These are phyloP conservation scores for Chamaenerion angustifolium DNA, from an alignment of 345 rosid genomes.

Conservation along the genomic window DNA sequence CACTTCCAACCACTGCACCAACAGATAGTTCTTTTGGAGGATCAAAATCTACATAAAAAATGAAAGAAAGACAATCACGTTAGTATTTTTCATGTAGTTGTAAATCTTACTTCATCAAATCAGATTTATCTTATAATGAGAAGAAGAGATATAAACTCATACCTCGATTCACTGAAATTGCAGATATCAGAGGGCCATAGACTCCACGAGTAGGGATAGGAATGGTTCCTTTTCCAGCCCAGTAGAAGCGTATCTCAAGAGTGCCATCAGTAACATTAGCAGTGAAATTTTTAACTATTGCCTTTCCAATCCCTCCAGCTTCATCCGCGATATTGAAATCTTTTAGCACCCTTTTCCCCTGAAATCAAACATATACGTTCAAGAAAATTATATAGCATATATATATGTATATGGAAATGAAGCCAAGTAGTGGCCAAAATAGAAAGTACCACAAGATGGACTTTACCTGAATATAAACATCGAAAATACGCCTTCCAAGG, in stretches of 20 bases:
- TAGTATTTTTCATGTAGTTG: neutral
- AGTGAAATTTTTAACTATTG: neutral
- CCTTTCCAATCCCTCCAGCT: slow-evolving; percentile 13
- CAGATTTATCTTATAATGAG: neutral
- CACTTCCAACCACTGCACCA: slow-evolving; percentile 6
- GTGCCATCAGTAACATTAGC: neutral
- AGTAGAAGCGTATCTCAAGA: slow-evolving; percentile 16
- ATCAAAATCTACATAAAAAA: neutral
- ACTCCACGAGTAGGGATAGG: slow-evolving; percentile 5
- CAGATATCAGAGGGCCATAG: slow-evolving; percentile 19
- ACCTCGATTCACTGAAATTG: slow-evolving; percentile 9
- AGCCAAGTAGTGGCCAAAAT: neutral
- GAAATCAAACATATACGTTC: neutral
- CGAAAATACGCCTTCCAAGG: slow-evolving; percentile 17
- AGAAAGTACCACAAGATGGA: no score
- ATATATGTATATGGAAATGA: no score
- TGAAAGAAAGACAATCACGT: neutral
- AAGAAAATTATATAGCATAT: no score
- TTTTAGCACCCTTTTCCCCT: slow-evolving; percentile 11
- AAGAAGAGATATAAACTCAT: neutral
- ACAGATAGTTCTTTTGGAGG: neutral
- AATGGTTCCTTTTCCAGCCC: slow-evolving; percentile 18
- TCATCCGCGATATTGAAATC: slow-evolving; percentile 13
- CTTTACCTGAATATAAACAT: slow-evolving; percentile 21
- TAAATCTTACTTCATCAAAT: neutral